Base-by-base conservation (phyloP, 257 asterid species). In the Fraxinus quadrangulata region DNA sequence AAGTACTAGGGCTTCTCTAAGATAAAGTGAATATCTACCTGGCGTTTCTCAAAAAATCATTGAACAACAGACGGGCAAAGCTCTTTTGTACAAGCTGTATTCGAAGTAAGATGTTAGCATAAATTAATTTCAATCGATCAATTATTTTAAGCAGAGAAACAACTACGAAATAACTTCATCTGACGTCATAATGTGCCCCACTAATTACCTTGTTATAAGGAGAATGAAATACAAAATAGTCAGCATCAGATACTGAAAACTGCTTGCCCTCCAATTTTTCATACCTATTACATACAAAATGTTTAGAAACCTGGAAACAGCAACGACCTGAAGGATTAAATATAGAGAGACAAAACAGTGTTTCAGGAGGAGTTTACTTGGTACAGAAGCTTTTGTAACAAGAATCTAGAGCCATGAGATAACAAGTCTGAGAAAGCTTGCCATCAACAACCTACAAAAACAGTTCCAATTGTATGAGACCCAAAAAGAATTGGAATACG, bases 61-160 rank as follows among this genome's bases (percentile, higher is more conserved):
- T 89, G 92, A 81, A 92, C 67, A 94, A 37, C 90, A 96, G 84
- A 81, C 99, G 86, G 14, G 98, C 89, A 56, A 96, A 92, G 86
- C 99, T 96, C 87, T 93, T 96, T 88, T 96, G 99, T 78, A 96
- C 99, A 77, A 96, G 98, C 98, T 96, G 97, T 89, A 88, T 72
- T 86, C 71, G 45, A 77, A 67, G 70, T 65, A 80, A 66, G 67
- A 70, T 30, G 40, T 67, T 73, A 67, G 42, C 34, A 36, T 67
- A 78, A 49, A 33, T 45, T 82, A 0, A 14, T 77, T 68, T 34
- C 54, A 23, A 68, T 12, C 51, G 19, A 40, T 24, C 0, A 17
- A 56, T 17, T 9, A 51, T 65, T 37, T 68, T 59, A 71, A 24
- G 24, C 13, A 73, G 36, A 42, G 51, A 76, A 47, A 8, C 33